Evolutionary conservation across 371 early-diverging fungal species (phyloP).

Genomic region (Conidiobolus incongruus): DNA sequence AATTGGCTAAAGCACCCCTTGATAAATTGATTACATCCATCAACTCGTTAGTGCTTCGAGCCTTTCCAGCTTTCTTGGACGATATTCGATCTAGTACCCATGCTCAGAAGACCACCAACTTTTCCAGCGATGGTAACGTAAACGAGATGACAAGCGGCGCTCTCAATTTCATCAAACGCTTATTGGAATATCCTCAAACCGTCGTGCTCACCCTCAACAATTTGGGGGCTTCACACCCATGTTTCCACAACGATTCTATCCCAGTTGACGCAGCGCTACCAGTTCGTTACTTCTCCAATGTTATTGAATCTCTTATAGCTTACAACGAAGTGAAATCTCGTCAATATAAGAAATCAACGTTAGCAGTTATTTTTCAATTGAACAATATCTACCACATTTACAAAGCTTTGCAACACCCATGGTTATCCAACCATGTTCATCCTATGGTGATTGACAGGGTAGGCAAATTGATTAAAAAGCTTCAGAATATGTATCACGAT

Average conservation of each 20-base stretch:
- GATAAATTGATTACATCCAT: slow-evolving; percentile 24
- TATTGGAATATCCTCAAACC: slow-evolving; percentile 26
- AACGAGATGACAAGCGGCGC: slow-evolving; percentile 65
- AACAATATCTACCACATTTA: slow-evolving; percentile 62
- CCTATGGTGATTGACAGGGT: slow-evolving; percentile 21
- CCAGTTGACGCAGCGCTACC: not conserved
- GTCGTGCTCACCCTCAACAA: slow-evolving; percentile 26
- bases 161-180: slow-evolving; percentile 29
- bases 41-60: slow-evolving; percentile 27
- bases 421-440: slow-evolving; percentile 13
- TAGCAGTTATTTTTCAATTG: slow-evolving; percentile 46
- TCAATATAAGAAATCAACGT: slow-evolving; percentile 49
- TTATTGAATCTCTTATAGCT: slow-evolving; percentile 28
- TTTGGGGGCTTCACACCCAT: slow-evolving; percentile 13
- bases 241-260: not conserved
- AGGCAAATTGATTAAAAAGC: slow-evolving; percentile 32
- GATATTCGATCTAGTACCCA: slow-evolving; percentile 25
- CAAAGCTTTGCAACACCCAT: slow-evolving; percentile 29
- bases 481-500: slow-evolving; percentile 33
- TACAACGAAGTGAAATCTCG: slow-evolving; percentile 38
- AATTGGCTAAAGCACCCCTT: not conserved
- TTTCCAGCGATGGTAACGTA: slow-evolving; percentile 65
- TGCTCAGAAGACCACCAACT: slow-evolving; percentile 8
- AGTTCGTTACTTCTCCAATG: slow-evolving; percentile 12
- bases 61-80: slow-evolving; percentile 47